These are phyloP conservation scores for Aeschynomene evenia DNA, from an alignment of 306 rosid genomes.

Conservation along the genomic window DNA sequence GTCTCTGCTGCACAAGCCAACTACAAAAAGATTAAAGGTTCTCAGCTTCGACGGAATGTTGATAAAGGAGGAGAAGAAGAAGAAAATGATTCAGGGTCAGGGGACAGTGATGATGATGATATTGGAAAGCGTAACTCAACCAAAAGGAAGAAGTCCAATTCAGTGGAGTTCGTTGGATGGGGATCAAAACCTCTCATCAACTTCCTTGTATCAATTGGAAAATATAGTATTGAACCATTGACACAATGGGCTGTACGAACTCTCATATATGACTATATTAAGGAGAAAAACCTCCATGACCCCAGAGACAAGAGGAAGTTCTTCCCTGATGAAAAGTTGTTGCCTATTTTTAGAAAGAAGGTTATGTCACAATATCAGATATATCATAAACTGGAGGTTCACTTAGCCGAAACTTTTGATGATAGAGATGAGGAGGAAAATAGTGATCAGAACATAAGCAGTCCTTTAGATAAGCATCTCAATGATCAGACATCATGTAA, in stretches of 20 bases:
- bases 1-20: constrained; percentile 20
- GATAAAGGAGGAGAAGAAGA: constrained; percentile 29
- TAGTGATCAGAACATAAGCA: constrained; percentile 13
- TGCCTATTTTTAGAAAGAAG: constrained; percentile 50
- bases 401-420: constrained; percentile 37
- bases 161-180: constrained; percentile 46
- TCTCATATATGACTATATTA: constrained; percentile 52
- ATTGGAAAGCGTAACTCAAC: neutral
- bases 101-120: constrained; percentile 1
- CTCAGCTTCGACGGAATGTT: neutral
- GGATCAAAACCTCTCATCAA: constrained; percentile 61
- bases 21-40: constrained; percentile 19
- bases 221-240: constrained; percentile 41
- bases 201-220: constrained; percentile 63
- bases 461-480: constrained; percentile 23
- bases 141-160: constrained; percentile 31
- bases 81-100: constrained; percentile 1
- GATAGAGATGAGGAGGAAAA: constrained; percentile 2
- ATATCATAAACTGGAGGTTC: constrained; percentile 41
- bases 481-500: neutral
- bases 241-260: constrained; percentile 34
- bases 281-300: constrained; percentile 48
- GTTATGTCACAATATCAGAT: constrained; percentile 29
- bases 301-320: constrained; percentile 41
- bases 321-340: constrained; percentile 50